Percentiles rank a stretch among this genome's conserved stretches.
phyloP scores from a whole-genome alignment of 108 stramenopile genomes.

The Epithemia pelagica region DNA sequence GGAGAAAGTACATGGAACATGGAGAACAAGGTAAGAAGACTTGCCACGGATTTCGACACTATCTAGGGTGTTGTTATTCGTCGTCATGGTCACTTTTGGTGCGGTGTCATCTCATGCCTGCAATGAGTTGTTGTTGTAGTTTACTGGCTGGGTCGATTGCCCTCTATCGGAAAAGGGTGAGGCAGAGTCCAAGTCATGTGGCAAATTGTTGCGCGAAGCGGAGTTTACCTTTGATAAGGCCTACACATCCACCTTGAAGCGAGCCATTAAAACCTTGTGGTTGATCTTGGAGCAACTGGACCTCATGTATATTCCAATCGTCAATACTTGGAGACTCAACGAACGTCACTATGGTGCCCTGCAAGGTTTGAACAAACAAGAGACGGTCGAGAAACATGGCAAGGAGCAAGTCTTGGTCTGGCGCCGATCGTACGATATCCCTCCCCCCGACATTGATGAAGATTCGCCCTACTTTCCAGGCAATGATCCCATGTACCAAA shows the following conservation, averaged over 20 bases:
- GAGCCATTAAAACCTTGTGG: constrained; percentile 84
- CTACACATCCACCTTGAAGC: constrained; percentile 81
- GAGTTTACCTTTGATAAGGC: constrained; percentile 73
- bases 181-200: constrained; percentile 81
- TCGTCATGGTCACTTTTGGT: background rate
- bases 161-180: constrained; percentile 88
- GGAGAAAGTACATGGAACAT: constrained; percentile 97
- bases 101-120: background rate
- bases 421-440: constrained; percentile 87
- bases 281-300: constrained; percentile 79
- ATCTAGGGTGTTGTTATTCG: background rate
- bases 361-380: constrained; percentile 88
- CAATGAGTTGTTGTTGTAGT: constrained; percentile 19
- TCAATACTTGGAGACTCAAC: constrained; percentile 86
- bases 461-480: constrained; percentile 63
- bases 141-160: constrained; percentile 97
- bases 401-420: constrained; percentile 88
- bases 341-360: constrained; percentile 89
- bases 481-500: constrained; percentile 79
- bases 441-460: constrained; percentile 72
- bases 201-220: constrained; percentile 53
- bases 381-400: constrained; percentile 90
- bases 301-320: constrained; percentile 71
- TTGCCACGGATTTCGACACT: background rate
- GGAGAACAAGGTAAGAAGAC: constrained; percentile 47